Evolutionary conservation across 495 filamentous ascomycete species (phyloP), one percentile per base, ranked within the genome.

Genomic region (Ascodesmis nigricans): DNA sequence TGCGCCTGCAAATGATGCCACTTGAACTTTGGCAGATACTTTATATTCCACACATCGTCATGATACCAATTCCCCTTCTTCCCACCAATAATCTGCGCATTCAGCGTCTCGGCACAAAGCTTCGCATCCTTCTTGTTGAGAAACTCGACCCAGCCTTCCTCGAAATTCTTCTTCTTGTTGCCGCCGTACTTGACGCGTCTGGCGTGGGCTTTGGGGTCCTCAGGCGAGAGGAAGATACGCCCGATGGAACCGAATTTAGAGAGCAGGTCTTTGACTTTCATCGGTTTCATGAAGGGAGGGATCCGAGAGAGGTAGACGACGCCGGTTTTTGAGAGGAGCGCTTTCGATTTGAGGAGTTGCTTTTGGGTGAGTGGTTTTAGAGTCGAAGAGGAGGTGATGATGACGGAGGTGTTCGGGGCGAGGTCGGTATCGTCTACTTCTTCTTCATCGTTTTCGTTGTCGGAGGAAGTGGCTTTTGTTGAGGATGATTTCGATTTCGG

Each of bases 61-160:
- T 76, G 68, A 55, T 93, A 97, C 55, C 72, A 90, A 8, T 70
- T 65, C 3, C 81, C 73, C 58, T 91, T 93, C 49, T 75, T 75
- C 10, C 82, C 87, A 39, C 49, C 49, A 28, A 93, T 71, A 16
- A 64, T 81, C 18, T 64, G 61, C 18, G 77, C 73, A 54, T 95
- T 95, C 21, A 95, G 54, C 2, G 76, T 65, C 47, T 91, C 82
- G n/a, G 75, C 81, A 4, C 66, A 77, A 6, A 71, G 54, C 49
- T 90, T 90, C 2, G 87, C 90, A 24, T 78, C 73, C 45, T 69
- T 71, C 50, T 77, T 72, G 19, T 62, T 60, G 15, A 65, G 53
- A 46, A 91, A 92, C 47, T 97, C 87, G 11, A 95, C 70, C 87
- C 87, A 97, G 1, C 87, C 87, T 50, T 95, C 90, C 4, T 70